These are phyloP conservation scores for Laguncularia racemosa DNA, from an alignment of 345 rosid species.

Conservation along the genomic window DNA sequence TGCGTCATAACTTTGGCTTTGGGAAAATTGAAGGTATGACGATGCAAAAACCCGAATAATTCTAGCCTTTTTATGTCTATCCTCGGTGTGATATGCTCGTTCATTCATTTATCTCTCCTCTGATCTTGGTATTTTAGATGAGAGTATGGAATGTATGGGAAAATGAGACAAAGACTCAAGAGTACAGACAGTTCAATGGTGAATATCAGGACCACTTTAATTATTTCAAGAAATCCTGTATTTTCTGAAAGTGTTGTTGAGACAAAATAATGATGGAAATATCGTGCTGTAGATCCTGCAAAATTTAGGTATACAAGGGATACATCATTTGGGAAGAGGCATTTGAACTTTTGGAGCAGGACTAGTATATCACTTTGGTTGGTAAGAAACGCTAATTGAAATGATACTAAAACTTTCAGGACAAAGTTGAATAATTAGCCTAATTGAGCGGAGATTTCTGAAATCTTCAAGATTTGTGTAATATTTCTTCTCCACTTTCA, in stretches of 20 bases:
- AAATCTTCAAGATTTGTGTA: too few relatives aligned
- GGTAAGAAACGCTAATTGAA: slow-evolving; percentile 33
- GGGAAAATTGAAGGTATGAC: slow-evolving; percentile 60
- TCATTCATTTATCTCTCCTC: too few relatives aligned
- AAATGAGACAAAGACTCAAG: slow-evolving; percentile 61
- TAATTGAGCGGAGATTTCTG: not conserved
- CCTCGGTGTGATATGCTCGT: not conserved
- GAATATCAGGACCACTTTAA: not conserved
- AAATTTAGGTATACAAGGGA: slow-evolving; percentile 93
- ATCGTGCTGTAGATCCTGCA: slow-evolving; percentile 63
- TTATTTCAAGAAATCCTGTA: not conserved
- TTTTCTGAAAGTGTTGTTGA: not conserved
- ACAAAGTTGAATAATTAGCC: not conserved
- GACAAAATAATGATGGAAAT: not conserved
- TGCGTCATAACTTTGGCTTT: slow-evolving; percentile 57
- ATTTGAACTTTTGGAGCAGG: slow-evolving; percentile 64
- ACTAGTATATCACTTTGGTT: slow-evolving; percentile 64
- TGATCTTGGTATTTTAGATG: slow-evolving; percentile 37
- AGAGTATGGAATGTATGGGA: slow-evolving; percentile 82
- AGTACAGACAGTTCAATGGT: slow-evolving; percentile 56
- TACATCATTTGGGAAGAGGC: slow-evolving; percentile 89
- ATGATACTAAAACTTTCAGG: not conserved
- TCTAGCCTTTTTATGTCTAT: not conserved
- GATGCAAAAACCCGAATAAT: not conserved
- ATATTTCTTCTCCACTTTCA: slow-evolving; percentile 14